Evolutionary conservation across 768 basidiomycete species (phyloP).

Genomic region (Psilocybe azurescens): DNA sequence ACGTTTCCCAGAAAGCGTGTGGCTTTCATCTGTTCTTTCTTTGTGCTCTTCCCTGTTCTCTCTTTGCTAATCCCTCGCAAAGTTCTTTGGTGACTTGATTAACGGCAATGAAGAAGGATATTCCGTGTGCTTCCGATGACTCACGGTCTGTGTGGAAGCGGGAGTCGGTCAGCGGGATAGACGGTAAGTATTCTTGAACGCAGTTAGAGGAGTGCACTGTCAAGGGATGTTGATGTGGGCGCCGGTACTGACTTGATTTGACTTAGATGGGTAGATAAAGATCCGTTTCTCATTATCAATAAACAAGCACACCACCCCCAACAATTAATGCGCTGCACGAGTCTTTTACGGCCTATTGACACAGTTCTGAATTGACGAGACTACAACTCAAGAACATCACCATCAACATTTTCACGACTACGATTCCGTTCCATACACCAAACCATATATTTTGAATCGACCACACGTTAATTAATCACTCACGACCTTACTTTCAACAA

Average conservation of each 20-base stretch:
- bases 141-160: background rate
- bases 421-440: background rate
- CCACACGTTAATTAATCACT: background rate
- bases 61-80: no score
- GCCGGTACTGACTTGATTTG: background rate
- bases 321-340: background rate
- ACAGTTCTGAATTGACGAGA: slow-evolving; percentile 1
- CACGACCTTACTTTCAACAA: slow-evolving; percentile 5
- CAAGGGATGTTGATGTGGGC: background rate
- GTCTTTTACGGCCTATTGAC: no score
- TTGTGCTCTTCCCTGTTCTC: background rate
- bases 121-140: background rate
- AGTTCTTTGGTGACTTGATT: background rate
- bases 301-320: background rate
- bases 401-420: background rate
- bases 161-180: background rate
- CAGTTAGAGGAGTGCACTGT: no score
- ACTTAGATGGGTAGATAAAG: background rate
- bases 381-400: background rate
- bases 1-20: background rate
- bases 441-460: background rate
- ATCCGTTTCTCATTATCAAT: background rate
- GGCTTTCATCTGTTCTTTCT: background rate
- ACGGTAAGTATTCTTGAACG: background rate
- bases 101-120: background rate